Conservation (phyloP, 306 rosid genomes). For the Gastrolobium bilobum region DNA sequence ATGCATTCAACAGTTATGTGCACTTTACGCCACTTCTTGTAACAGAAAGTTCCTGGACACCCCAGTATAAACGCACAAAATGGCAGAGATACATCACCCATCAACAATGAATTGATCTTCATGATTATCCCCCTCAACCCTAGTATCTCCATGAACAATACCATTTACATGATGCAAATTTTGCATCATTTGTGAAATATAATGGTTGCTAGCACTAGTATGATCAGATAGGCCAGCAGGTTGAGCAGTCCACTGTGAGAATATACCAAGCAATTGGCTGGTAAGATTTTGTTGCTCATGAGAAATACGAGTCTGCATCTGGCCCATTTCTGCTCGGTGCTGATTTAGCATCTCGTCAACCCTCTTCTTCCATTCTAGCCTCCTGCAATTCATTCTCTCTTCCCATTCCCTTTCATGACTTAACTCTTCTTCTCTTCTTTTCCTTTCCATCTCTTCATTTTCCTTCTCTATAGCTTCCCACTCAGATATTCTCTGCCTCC, state of each 20-base stretch:
- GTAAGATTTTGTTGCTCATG: conserved; percentile 92
- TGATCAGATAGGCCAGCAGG: conserved; percentile 89
- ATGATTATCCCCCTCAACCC: conserved; percentile 95
- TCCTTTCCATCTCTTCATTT: conserved; percentile 77
- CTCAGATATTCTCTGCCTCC: conserved; percentile 76
- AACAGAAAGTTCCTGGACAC: conserved; percentile 50
- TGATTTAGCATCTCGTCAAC: conserved; percentile 78
- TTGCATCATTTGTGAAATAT: conserved; percentile 96
- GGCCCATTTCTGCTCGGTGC: conserved; percentile 88
- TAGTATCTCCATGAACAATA: conserved; percentile 80
- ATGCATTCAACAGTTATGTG: conserved; percentile 64
- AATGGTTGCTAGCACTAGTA: conserved; percentile 88
- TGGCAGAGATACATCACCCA: conserved; percentile 58
- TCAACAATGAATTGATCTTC: conserved; percentile 95
- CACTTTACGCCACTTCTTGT: conserved; percentile 53
- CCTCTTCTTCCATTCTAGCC: conserved; percentile 89
- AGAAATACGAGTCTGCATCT: conserved; percentile 86
- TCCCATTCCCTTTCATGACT: conserved; percentile 77
- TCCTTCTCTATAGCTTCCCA: conserved; percentile 88
- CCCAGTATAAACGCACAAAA: conserved; percentile 44
- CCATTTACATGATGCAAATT: conserved; percentile 92
- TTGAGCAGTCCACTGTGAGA: conserved; percentile 94
- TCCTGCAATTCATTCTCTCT: conserved; percentile 81
- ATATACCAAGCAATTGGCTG: conserved; percentile 80
- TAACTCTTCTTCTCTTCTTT: conserved; percentile 84